A percentile compares a stretch with the other conserved stretches of the same genome.
phyloP scores from a whole-genome alignment of 768 basidiomycete genomes.

The Boletus sensibilis region DNA sequence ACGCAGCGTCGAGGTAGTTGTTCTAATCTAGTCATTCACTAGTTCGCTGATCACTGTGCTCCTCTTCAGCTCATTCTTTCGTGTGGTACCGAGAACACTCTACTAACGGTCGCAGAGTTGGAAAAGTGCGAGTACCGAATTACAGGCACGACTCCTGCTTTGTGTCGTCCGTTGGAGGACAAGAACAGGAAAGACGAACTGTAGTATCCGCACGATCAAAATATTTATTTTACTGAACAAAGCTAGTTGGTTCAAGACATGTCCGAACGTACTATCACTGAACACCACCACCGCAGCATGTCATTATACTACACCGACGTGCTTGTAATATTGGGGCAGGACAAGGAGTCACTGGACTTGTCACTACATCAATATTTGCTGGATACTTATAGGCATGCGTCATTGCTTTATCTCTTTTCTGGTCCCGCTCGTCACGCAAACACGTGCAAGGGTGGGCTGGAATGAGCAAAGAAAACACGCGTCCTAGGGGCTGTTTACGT shows the following conservation, averaged over 20 bases:
- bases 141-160: constrained; percentile 79
- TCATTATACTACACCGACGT: not conserved
- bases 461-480: not conserved
- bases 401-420: too few relatives aligned
- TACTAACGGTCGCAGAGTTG: constrained; percentile 78
- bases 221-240: constrained; percentile 2
- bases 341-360: not conserved
- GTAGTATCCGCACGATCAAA: constrained; percentile 12
- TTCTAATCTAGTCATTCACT: not conserved
- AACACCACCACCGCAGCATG: not conserved
- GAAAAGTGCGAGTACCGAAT: constrained; percentile 97
- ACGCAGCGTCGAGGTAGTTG: constrained; percentile 72
- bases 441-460: not conserved
- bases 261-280: not conserved
- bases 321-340: not conserved
- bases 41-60: constrained; percentile 1
- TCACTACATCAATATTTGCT: not conserved
- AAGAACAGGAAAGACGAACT: constrained; percentile 31
- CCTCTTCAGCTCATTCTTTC: constrained; percentile 63
- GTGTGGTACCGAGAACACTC: constrained; percentile 83
- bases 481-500: not conserved
- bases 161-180: constrained; percentile 57
- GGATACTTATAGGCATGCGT: not conserved
- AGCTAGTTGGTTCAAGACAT: not conserved
- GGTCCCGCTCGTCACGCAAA: not conserved